Evolutionary conservation across 768 basidiomycete genomes (phyloP).

Genomic region (Epithele typhae): DNA sequence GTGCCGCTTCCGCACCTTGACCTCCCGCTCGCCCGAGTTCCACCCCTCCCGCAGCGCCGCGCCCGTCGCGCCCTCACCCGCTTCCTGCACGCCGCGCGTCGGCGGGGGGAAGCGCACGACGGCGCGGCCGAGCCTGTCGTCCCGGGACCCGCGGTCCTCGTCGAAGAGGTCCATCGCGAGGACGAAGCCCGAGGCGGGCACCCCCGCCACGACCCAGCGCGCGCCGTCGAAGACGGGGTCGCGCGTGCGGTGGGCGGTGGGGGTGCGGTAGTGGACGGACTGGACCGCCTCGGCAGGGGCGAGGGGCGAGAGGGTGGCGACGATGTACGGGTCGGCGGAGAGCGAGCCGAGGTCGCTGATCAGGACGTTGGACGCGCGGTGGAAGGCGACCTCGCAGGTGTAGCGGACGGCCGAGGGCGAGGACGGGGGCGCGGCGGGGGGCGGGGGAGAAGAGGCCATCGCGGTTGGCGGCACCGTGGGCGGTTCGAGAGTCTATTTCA

Average conservation of each 20-base stretch:
- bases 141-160: conserved; percentile 23
- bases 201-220: conserved; percentile 23
- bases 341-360: conserved; percentile 22
- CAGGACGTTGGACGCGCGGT: conserved; percentile 19
- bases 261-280: conserved; percentile 21
- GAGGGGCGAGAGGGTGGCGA: conserved; percentile 15
- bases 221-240: conserved; percentile 21
- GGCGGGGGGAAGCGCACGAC: conserved; percentile 18
- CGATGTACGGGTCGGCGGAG: conserved; percentile 25
- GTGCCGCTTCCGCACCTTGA: conserved; percentile 29
- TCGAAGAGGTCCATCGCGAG: conserved; percentile 20
- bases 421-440: not conserved
- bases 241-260: conserved; percentile 19
- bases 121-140: conserved; percentile 24
- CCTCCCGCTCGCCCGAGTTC: conserved; percentile 26
- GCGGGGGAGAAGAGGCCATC: too few relatives aligned
- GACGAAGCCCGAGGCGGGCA: conserved; percentile 22
- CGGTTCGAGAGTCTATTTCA: too few relatives aligned
- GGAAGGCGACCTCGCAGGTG: conserved; percentile 20
- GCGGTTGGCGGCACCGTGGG: too few relatives aligned
- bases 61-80: conserved; percentile 3
- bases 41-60: conserved; percentile 20
- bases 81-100: not conserved
- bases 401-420: conserved; percentile 7
- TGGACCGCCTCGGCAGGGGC: conserved; percentile 3